Base-by-base conservation (phyloP, 805 yeast genomes). In the Saccharomycopsis malanga region DNA sequence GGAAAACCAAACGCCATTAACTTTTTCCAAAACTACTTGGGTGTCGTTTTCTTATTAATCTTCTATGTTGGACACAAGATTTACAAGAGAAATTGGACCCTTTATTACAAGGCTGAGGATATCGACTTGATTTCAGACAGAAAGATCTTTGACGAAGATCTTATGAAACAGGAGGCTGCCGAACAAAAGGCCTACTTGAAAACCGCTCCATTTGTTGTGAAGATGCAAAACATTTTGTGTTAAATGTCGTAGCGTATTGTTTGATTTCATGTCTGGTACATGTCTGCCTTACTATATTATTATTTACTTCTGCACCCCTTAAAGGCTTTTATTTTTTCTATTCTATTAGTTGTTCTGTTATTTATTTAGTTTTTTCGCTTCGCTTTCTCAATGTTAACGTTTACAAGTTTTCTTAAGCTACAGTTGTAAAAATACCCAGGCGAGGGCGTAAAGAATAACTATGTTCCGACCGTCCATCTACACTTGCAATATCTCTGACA, bases 1-100 rank as follows among this genome's bases (percentile, higher is more conserved):
- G 47, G 47, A 5, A 62, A 59, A 46, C 69, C 67, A 2, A 61
- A 65, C 49, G 68, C 67, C 45, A 56, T 60, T 27, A 62, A 60
- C 44, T 80, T 80, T 63, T 79, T 79, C 69, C 65, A 70, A 62
- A 64, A 68, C 44, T 79, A 77, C 59, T 61, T 80, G 42, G 80
- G 82, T 36, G 65, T 64, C 4, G 63, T 62, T 21, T 70, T 73
- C 34, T 62, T 72, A 34, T 5, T 64, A 4, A 69, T 61, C 12
- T 73, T 69, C 58, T 79, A 74, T 61, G 17, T 76, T 27, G 70
- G 67, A 18, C 80, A 75, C 63, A 79, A 78, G 67, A 29, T 74
- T 21, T 75, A 67, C 60, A 62, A 63, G 30, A 63, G 66, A 43
- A 62, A 62, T 50, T 65, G 61, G 60, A 56, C 51, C 39, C 58